Conservation (phyloP, 2,329 filamentous ascomycete species). For the Venturia oleaginea region DNA sequence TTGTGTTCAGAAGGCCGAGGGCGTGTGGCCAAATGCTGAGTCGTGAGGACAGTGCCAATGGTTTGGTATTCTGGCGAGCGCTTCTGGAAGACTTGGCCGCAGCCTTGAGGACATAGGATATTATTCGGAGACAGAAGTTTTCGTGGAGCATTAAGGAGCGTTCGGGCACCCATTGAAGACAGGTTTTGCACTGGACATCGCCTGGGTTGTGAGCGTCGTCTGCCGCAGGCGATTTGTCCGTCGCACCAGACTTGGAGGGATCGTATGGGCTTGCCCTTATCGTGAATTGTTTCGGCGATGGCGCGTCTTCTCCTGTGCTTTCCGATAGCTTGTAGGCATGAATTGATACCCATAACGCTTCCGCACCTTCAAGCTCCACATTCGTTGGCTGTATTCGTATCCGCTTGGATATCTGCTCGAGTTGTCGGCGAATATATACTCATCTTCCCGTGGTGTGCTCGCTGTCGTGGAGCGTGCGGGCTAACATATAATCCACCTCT, state of each 20-base stretch:
- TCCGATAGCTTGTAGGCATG: constrained; percentile 46
- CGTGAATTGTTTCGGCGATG: constrained; percentile 29
- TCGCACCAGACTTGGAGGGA: constrained; percentile 14
- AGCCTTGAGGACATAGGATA: constrained; percentile 61
- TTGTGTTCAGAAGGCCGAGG: constrained; percentile 60
- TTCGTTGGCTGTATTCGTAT: constrained; percentile 64
- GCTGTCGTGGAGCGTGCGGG: constrained; percentile 63
- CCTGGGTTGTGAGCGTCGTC: constrained; percentile 40
- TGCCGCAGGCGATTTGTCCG: constrained; percentile 10
- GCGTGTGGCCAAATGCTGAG: constrained; percentile 56
- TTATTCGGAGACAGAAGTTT: constrained; percentile 94
- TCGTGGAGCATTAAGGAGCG: constrained; percentile 80
- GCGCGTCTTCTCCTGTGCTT: constrained; percentile 22
- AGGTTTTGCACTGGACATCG: constrained; percentile 79
- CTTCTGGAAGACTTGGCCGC: constrained; percentile 76
- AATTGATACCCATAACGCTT: constrained; percentile 68
- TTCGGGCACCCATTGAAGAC: constrained; percentile 73
- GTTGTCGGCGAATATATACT: constrained; percentile 73
- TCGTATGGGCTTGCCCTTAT: constrained; percentile 32
- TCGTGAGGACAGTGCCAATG: constrained; percentile 92
- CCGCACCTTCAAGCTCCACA: constrained; percentile 65
- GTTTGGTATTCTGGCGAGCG: constrained; percentile 63
- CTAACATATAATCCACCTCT: constrained; percentile 69
- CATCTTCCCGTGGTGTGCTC: constrained; percentile 58
- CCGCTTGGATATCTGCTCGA: constrained; percentile 44